Conservation (phyloP, 1,139 yeast species). For the Candida tetrigidarum region DNA sequence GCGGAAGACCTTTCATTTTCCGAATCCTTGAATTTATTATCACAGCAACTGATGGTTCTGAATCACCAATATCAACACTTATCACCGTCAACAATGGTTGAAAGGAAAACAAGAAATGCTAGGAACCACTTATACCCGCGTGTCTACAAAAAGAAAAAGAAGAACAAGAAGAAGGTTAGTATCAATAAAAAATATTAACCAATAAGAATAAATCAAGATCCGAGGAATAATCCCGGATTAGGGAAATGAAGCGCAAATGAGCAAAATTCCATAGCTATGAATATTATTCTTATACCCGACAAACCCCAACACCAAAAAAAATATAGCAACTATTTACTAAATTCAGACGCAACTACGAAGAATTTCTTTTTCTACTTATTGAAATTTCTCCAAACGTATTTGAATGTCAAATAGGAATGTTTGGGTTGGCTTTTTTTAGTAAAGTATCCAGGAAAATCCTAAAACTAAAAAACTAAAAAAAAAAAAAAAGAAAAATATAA, state of each 20-base stretch:
- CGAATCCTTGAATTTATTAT: conserved; percentile 22
- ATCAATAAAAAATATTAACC: conserved; percentile 2
- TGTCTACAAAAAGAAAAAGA: conserved; percentile 1
- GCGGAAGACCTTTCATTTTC: conserved; percentile 20
- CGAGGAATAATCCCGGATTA: too few species aligned
- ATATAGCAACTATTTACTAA: too few species aligned
- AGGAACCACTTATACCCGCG: background rate
- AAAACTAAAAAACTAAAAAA: conserved; percentile 4
- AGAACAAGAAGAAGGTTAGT: conserved; percentile 11
- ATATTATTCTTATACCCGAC: too few species aligned
- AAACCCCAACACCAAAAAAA: too few species aligned
- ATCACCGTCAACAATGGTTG: background rate
- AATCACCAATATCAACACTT: conserved; percentile 9
- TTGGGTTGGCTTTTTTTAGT: background rate
- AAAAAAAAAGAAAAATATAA: conserved; percentile 1
- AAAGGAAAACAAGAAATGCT: background rate
- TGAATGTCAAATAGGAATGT: conserved; percentile 3
- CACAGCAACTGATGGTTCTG: conserved; percentile 15
- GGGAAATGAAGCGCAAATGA: too few species aligned
- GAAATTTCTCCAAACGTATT: background rate
- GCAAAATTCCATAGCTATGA: too few species aligned
- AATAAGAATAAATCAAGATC: background rate
- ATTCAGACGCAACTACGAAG: conserved; percentile 2
- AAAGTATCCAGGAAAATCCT: conserved; percentile 3
- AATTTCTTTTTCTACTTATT: background rate